Conservation (phyloP, 1,139 yeast species). For the Arxiozyma bovina region DNA sequence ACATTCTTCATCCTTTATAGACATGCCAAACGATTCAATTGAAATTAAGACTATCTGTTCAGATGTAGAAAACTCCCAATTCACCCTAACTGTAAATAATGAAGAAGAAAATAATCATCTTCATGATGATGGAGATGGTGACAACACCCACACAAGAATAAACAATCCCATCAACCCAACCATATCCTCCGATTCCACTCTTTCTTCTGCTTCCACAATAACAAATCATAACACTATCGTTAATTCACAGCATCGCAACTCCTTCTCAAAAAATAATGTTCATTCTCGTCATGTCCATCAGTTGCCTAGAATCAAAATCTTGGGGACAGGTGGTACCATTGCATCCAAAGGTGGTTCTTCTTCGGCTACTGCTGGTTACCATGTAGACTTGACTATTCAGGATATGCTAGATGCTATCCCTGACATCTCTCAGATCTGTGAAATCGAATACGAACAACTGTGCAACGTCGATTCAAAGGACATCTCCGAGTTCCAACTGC, state of each 20-base stretch:
- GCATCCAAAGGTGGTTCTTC: slow-evolving; percentile 53
- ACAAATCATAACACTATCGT: background rate
- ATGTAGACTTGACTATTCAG: slow-evolving; percentile 58
- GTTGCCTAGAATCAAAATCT: slow-evolving; percentile 42
- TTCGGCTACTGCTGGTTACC: slow-evolving; percentile 58
- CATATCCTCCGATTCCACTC: slow-evolving; percentile 7
- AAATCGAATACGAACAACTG: slow-evolving; percentile 55
- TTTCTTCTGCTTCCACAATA: background rate
- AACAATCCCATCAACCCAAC: slow-evolving; percentile 3
- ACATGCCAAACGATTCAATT: slow-evolving; percentile 24
- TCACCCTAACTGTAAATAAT: slow-evolving; percentile 16
- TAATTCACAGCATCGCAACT: background rate
- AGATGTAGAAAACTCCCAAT: slow-evolving; percentile 27
- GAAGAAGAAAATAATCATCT: slow-evolving; percentile 3
- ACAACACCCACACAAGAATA: background rate
- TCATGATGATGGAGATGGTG: background rate
- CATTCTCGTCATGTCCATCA: slow-evolving; percentile 7
- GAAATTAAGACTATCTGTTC: slow-evolving; percentile 30
- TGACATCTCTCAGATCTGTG: slow-evolving; percentile 49
- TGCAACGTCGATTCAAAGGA: slow-evolving; percentile 60
- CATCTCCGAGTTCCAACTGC: slow-evolving; percentile 37
- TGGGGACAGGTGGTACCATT: slow-evolving; percentile 70
- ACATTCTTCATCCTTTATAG: background rate
- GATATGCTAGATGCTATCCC: slow-evolving; percentile 53
- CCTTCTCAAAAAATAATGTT: slow-evolving; percentile 12